Evolutionary conservation across 768 basidiomycete species (phyloP), one percentile per base, ranked within the genome.

Genomic region (Lactarius psammicola): DNA sequence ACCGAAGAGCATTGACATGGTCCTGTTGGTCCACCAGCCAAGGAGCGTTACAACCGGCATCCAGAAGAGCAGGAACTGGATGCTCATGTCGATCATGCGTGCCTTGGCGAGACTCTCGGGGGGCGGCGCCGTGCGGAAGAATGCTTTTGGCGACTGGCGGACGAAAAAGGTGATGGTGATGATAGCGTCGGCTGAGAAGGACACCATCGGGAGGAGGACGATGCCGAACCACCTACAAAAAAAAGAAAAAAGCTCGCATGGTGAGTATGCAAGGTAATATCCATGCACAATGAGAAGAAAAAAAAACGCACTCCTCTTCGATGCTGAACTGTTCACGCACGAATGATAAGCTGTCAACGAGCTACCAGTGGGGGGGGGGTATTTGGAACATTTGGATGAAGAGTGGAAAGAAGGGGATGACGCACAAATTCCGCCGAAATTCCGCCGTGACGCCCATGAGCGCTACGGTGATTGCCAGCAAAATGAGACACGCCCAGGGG

Each of bases 1-100:
- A 89, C 89, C 89, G 70, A 92, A 92, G 36, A 91, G 78, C 30
- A 91, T 74, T 11, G 79, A 77, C 74, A 91, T 75, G 0, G 89
- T 88, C 70, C 79, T 86, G 55, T 75, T 70, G 4, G 77, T 78
- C 82, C 85, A 86, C 90, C 90, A 92, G 0, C 82, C 86, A 23
- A 91, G 76, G 26, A 92, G 72, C 4, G 87, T 82, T 44, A 90
- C 73, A 69, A 89, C 80, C 0, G 90, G 90, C 83, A 87, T 87
- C 90, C 90, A 92, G 75, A 90, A 89, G 17, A 91, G 78, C 20
- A 81, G 81, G 74, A 92, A 91, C 71, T 92, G 90, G 63, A 91
- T 89, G 70, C 85, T 87, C 55, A 90, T 79, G 72, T 92, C 90
- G 64, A 92, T 92, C 9, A 88, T 85, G 28, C 85, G 81, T 1